Evolutionary conservation across 805 yeast genomes (phyloP), one percentile per base, ranked within the genome.

Genomic region (Phaffomyces opuntiae): DNA sequence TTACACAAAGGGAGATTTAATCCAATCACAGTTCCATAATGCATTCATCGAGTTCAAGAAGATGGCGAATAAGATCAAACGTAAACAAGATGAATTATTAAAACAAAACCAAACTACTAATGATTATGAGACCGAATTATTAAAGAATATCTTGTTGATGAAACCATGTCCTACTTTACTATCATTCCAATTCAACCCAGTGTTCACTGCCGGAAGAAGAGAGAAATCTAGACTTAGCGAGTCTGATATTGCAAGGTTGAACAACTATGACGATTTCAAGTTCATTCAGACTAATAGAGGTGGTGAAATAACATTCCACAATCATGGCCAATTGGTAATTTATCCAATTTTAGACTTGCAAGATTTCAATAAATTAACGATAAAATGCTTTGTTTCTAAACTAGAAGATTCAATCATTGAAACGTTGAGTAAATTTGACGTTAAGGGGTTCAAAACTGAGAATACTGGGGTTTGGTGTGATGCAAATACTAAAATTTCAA

Each of bases 261-360:
- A 53, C 56, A 40, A 27, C 48, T 36, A 38, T 11, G n/a, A 69
- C 36, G 73, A 73, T n/a, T 83, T 89, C 14, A 72, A 72, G 29
- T 86, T 79, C 57, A 74, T 81, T n/a, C 91, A 87, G 55, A 76
- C 93, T 0, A 80, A 80, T 44, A 70, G 99, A 50, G 99, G 99
- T 14, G 99, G 99, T 0, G 95, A 93, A 61, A 79, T 93, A 1
- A 93, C 99, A 0, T 93, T 87, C 71, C 99, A 93, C 66, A 98
- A 98, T 0, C 85, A 93, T 1, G 99, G 99, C 0, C 99, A 93
- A 64, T 60, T 88, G 35, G 96, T 90, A 2, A 79, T 87, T 6
- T 93, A 91, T 59, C 81, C 93, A 11, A 73, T 93, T 1, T 44
- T 86, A 29, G 90, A 93, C 61, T 67, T 93, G 44, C 73, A 74